Percentiles rank a stretch among this genome's conserved stretches.
Evolutionary conservation across 2,329 filamentous ascomycete species (phyloP).

Genomic region (Phyllosticta citriasiana): DNA sequence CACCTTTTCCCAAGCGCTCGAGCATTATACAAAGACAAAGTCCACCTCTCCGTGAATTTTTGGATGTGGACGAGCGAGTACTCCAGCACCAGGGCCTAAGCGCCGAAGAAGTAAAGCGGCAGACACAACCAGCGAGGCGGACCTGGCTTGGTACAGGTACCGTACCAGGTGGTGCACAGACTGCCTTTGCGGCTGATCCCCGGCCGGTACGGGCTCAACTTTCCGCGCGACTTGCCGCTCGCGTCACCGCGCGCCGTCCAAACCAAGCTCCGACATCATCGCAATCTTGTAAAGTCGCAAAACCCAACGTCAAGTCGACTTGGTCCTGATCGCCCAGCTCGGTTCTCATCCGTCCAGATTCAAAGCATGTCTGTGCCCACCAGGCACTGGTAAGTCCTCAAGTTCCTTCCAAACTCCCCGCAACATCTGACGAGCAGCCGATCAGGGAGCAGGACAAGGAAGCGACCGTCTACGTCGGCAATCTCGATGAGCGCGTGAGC

Average conservation of each 20-base stretch:
- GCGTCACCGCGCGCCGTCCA: neutral
- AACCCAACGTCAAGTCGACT: neutral
- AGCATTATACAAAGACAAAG: too few species aligned
- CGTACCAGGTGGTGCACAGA: neutral
- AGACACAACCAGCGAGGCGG: too few species aligned
- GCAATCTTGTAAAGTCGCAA: neutral
- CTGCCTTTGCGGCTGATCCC: too few species aligned
- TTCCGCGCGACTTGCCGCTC: neutral
- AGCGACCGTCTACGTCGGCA: slow-evolving; percentile 94
- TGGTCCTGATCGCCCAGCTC: neutral
- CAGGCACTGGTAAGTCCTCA: slow-evolving; percentile 8
- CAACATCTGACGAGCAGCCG: neutral
- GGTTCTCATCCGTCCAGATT: neutral
- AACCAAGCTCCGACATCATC: neutral
- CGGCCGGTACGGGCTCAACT: neutral
- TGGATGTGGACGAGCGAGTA: too few species aligned
- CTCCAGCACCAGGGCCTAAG: too few species aligned
- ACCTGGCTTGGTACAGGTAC: too few species aligned
- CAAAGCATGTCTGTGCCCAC: slow-evolving; percentile 4
- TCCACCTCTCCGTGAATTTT: too few species aligned
- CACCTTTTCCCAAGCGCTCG: too few species aligned
- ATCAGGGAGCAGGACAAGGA: slow-evolving; percentile 79
- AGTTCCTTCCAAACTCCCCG: neutral
- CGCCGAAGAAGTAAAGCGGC: too few species aligned
- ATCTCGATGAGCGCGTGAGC: slow-evolving; percentile 91